Conservation (phyloP, 352 stramenopile genomes). For the Blastocystis sp. region DNA sequence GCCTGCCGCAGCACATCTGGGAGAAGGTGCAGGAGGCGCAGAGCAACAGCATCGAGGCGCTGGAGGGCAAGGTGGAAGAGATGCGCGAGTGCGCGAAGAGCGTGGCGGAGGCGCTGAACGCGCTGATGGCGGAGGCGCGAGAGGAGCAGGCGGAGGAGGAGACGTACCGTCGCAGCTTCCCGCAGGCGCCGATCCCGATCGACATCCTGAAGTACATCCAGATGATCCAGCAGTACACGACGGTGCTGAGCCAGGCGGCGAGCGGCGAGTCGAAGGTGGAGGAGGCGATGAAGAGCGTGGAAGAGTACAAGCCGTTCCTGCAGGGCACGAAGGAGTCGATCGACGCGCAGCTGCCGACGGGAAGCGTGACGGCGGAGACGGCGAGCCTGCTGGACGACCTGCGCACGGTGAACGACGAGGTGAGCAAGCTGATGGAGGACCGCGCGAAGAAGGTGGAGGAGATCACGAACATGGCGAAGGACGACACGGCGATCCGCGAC, state of each 20-base stretch:
- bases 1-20: conserved; percentile 8
- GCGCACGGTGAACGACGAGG: not conserved
- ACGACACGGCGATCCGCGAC: conserved; percentile 10
- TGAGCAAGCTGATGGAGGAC: not conserved
- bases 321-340: not conserved
- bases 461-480: conserved; percentile 17
- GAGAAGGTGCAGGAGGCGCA: not conserved
- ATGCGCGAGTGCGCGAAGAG: not conserved
- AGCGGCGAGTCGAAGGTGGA: conserved; percentile 8
- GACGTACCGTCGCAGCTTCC: not conserved
- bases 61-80: not conserved
- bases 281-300: conserved; percentile 3
- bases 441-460: not conserved
- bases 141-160: not conserved
- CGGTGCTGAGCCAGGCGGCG: not conserved
- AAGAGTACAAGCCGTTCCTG: not conserved
- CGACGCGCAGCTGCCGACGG: conserved; percentile 2
- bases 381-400: not conserved
- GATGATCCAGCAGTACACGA: not conserved
- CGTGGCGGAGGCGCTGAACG: not conserved
- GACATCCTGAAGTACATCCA: not conserved
- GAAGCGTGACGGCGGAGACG: not conserved
- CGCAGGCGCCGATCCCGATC: not conserved
- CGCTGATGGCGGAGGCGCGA: not conserved
- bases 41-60: not conserved